Percentiles rank a stretch among this genome's conserved stretches.
Evolutionary conservation across 495 filamentous ascomycete species (phyloP).

Genomic region (Neurospora sublineolata): DNA sequence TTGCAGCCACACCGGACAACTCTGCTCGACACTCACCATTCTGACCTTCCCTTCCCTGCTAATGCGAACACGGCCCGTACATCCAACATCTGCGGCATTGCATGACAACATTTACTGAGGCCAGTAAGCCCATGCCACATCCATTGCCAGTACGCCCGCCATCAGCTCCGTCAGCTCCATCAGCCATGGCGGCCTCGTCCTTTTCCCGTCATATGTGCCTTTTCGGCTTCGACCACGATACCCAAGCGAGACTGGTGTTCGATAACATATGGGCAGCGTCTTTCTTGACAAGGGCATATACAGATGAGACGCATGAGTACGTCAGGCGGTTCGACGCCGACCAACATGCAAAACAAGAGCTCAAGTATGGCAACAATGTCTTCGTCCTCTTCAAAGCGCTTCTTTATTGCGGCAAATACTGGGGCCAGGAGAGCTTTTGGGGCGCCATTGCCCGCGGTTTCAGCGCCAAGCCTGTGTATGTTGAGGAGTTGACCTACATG

Average conservation of each 20-base stretch:
- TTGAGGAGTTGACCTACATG: not conserved
- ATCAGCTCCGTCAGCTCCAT: not conserved
- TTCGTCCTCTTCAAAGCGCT: conserved; percentile 14
- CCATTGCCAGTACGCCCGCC: not conserved
- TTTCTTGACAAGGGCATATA: conserved; percentile 1
- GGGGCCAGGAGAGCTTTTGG: conserved; percentile 10
- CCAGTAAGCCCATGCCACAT: not conserved
- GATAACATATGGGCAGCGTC: not conserved
- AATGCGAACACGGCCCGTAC: not conserved
- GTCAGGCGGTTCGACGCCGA: not conserved
- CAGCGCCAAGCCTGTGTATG: conserved; percentile 2
- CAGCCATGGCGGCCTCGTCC: not conserved
- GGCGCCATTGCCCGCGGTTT: conserved; percentile 5
- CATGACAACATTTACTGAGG: not conserved
- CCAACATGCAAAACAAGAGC: conserved; percentile 5
- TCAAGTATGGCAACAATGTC: conserved; percentile 19
- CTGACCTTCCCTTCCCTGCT: not conserved
- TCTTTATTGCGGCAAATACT: conserved; percentile 1
- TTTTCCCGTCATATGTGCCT: not conserved
- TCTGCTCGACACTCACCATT: not conserved
- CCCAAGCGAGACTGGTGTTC: not conserved
- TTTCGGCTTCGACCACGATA: conserved; percentile 5
- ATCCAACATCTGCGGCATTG: not conserved
- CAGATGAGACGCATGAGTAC: not conserved
- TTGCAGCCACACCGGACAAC: not conserved